Percentiles rank a stretch among this genome's conserved stretches.
phyloP scores from a whole-genome alignment of 1,139 yeast genomes.

The Yamadazyma songkhlaensis region DNA sequence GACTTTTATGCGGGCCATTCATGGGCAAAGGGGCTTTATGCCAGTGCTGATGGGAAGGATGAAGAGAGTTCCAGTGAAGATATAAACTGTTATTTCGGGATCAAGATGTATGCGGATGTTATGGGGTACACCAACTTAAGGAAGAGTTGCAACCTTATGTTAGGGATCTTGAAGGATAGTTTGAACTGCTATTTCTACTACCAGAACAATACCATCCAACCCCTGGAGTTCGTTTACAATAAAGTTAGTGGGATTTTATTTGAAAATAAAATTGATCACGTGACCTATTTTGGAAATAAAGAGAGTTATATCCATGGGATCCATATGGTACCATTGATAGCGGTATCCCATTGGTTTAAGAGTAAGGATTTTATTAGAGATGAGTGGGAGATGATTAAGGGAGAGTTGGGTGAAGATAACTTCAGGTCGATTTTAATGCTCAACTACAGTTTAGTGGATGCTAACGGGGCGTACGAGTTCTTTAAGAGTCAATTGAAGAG shows the following conservation, averaged over 20 bases:
- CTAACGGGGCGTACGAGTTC: conserved; percentile 60
- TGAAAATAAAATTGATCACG: conserved; percentile 89
- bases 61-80: conserved; percentile 86
- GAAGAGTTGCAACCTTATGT: conserved; percentile 73
- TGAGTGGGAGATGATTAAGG: conserved; percentile 64
- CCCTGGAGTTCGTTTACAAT: conserved; percentile 54
- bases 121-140: conserved; percentile 73
- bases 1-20: conserved; percentile 85
- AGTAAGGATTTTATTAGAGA: conserved; percentile 62
- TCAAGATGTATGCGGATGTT: conserved; percentile 78
- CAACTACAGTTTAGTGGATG: conserved; percentile 71
- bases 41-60: conserved; percentile 71
- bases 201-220: conserved; percentile 57
- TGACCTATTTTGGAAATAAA: conserved; percentile 51
- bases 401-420: conserved; percentile 26
- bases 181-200: conserved; percentile 62
- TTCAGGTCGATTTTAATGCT: conserved; percentile 83
- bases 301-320: conserved; percentile 92
- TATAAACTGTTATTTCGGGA: conserved; percentile 78
- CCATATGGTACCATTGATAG: conserved; percentile 82
- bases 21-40: conserved; percentile 78
- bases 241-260: conserved; percentile 74
- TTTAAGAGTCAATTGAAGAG: conserved; percentile 43
- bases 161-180: conserved; percentile 60
- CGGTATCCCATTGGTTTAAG: conserved; percentile 67